phyloP scores from a whole-genome alignment of 139 green algal species.

The Zygnema cylindricum region DNA sequence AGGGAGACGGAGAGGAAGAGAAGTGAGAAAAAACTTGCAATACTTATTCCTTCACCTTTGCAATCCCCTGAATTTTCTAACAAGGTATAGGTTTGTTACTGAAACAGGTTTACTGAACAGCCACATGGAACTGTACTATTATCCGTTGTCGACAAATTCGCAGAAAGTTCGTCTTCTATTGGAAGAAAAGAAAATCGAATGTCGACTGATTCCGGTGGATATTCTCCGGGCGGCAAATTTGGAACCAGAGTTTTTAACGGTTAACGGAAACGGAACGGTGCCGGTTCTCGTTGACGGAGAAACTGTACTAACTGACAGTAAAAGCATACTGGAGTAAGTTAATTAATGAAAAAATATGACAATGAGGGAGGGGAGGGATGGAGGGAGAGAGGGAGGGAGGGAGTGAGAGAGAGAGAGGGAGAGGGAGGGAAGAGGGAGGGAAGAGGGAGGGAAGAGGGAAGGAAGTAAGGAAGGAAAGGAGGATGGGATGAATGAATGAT shows the following conservation, averaged over 20 bases:
- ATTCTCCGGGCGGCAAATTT: background rate
- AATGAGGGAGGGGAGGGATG: too few species aligned
- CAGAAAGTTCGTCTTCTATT: slow-evolving; percentile 1
- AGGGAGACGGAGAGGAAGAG: too few species aligned
- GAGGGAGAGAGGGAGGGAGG: too few species aligned
- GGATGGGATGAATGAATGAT: too few species aligned
- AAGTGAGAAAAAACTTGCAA: too few species aligned
- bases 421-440: too few species aligned
- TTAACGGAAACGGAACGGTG: background rate
- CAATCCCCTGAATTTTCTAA: too few species aligned
- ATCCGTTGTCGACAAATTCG: background rate
- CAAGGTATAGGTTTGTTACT: too few species aligned
- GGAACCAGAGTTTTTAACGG: slow-evolving; percentile 2
- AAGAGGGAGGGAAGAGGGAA: too few species aligned
- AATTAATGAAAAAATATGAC: background rate
- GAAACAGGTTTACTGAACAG: too few species aligned
- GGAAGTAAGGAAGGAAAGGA: too few species aligned
- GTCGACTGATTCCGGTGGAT: background rate
- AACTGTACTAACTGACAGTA: background rate
- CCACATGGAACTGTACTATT: slow-evolving; percentile 10
- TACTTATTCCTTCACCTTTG: too few species aligned
- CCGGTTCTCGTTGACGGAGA: background rate
- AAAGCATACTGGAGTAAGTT: background rate
- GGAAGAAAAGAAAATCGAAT: background rate
- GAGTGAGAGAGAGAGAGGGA: background rate